Conservation (phyloP, 83 land plant species). For the Larix sibirica region DNA sequence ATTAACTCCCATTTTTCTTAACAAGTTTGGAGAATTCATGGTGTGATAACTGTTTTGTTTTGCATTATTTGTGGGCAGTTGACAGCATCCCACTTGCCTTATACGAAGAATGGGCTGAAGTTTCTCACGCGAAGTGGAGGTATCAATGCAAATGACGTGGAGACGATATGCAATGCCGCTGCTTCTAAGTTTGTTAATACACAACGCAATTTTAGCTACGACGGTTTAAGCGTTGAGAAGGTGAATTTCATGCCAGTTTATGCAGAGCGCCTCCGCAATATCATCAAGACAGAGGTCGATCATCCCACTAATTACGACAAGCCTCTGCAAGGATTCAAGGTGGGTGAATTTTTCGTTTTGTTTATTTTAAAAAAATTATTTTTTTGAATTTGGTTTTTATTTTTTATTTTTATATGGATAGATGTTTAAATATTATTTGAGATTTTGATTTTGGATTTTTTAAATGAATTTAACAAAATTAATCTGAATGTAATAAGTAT, state of each 20-base stretch:
- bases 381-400: too few relatives aligned
- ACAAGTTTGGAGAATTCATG: not conserved
- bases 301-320: constrained; percentile 55
- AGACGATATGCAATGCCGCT: constrained; percentile 52
- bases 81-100: constrained; percentile 73
- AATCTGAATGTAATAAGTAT: too few relatives aligned
- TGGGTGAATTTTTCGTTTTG: not conserved
- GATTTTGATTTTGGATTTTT: too few relatives aligned
- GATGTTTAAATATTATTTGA: too few relatives aligned
- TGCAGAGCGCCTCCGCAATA: constrained; percentile 47
- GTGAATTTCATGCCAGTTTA: constrained; percentile 63
- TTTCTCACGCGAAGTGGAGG: constrained; percentile 59
- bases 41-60: constrained; percentile 6
- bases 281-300: constrained; percentile 47
- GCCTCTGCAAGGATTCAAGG: constrained; percentile 65
- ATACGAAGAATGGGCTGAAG: constrained; percentile 62
- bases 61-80: constrained; percentile 24
- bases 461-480: too few relatives aligned
- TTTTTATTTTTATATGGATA: too few relatives aligned
- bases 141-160: constrained; percentile 43
- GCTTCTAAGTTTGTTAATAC: constrained; percentile 48
- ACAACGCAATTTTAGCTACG: not conserved
- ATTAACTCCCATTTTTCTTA: too few relatives aligned
- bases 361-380: not conserved
- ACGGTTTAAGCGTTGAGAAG: not conserved